Conservation (phyloP, 106 monocot genomes). For the Platanthera zijinensis region DNA sequence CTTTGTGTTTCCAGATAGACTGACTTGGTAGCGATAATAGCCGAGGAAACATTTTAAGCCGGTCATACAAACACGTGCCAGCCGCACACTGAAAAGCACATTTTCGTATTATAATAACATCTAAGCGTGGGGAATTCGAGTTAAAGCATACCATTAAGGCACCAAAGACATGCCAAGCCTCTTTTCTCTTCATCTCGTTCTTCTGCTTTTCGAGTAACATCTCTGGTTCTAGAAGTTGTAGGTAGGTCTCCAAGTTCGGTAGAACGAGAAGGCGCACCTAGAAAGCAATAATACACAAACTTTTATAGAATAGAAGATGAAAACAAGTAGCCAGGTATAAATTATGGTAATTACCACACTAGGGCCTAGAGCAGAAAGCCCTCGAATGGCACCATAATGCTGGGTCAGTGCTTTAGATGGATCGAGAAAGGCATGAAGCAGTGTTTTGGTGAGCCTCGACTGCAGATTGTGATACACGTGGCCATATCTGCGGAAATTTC, state of each 20-base stretch:
- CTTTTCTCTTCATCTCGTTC: slow-evolving; percentile 93
- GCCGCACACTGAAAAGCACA: slow-evolving; percentile 71
- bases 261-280: slow-evolving; percentile 89
- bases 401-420: slow-evolving; percentile 89
- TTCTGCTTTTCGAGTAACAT: slow-evolving; percentile 92
- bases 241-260: slow-evolving; percentile 85
- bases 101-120: slow-evolving; percentile 5
- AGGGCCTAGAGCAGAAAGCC: slow-evolving; percentile 80
- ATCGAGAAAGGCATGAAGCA: slow-evolving; percentile 87
- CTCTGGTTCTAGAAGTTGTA: slow-evolving; percentile 92
- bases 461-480: slow-evolving; percentile 94
- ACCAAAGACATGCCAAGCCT: slow-evolving; percentile 99
- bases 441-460: slow-evolving; percentile 76
- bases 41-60: slow-evolving; percentile 62
- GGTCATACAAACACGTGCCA: slow-evolving; percentile 80
- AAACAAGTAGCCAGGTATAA: neutral
- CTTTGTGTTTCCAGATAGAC: slow-evolving; percentile 34
- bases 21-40: slow-evolving; percentile 39
- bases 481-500: slow-evolving; percentile 55
- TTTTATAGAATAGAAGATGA: slow-evolving; percentile 1
- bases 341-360: slow-evolving; percentile 50
- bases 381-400: slow-evolving; percentile 96
- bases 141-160: slow-evolving; percentile 59
- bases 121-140: neutral
- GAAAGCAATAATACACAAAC: slow-evolving; percentile 7